phyloP scores from a whole-genome alignment of 148 eudicot genomes.

The Persicaria tinctoria region DNA sequence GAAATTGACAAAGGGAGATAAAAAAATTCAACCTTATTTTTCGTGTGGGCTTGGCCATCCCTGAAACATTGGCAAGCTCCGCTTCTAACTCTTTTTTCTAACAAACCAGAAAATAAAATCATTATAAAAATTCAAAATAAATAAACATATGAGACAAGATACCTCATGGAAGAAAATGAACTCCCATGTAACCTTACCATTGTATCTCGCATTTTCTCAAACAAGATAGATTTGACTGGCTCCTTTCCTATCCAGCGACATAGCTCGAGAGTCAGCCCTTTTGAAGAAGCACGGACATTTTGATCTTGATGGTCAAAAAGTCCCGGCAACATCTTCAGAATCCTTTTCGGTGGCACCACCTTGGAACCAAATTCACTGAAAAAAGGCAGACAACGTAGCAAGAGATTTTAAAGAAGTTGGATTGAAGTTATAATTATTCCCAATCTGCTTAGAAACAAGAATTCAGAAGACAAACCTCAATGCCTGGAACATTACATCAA shows the following conservation, averaged over 20 bases:
- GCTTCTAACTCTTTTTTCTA: constrained; percentile 99
- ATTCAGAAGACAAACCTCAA: constrained; percentile 48
- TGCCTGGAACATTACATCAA: constrained; percentile 99
- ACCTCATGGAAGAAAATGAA: neutral
- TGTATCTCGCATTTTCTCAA: constrained; percentile 98
- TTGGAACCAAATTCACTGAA: constrained; percentile 95
- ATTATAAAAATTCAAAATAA: neutral
- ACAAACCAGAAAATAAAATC: constrained; percentile 9
- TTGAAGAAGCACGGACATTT: constrained; percentile 99
- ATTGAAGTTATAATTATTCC: neutral
- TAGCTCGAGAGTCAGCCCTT: constrained; percentile 93
- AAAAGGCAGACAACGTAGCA: neutral
- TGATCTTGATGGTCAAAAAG: constrained; percentile 99
- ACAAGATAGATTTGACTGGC: constrained; percentile 88
- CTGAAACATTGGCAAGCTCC: constrained; percentile 86
- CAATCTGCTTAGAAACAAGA: neutral
- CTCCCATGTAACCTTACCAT: constrained; percentile 46
- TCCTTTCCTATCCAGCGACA: constrained; percentile 99
- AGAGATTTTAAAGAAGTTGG: neutral
- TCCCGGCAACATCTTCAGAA: constrained; percentile 98
- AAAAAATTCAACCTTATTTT: constrained; percentile 59
- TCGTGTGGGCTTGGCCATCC: constrained; percentile 77
- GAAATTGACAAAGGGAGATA: neutral
- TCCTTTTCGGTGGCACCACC: constrained; percentile 91
- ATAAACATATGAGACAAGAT: neutral